Evolutionary conservation across 2,329 filamentous ascomycete genomes (phyloP).

Genomic region (Aspergillus phoenicis): DNA sequence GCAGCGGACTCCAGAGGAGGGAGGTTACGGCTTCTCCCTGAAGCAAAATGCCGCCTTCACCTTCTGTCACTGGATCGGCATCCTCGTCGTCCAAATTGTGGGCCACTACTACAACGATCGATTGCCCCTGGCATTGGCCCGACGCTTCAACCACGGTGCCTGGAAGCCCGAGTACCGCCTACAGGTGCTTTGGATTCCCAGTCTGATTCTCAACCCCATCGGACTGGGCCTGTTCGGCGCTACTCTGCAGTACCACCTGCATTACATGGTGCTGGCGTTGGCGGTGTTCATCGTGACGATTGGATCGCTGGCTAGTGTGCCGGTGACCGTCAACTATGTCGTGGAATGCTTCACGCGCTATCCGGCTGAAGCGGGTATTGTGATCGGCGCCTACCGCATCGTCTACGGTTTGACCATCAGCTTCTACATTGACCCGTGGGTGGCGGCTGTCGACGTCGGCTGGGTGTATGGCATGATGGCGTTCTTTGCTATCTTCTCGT

Average conservation of each 20-base stretch:
- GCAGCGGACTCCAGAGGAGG: conserved; percentile 37
- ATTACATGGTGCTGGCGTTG: conserved; percentile 42
- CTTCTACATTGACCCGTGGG: conserved; percentile 43
- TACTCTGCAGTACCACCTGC: conserved; percentile 40
- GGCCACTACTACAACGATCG: conserved; percentile 24
- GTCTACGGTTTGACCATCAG: conserved; percentile 37
- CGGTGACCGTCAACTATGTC: conserved; percentile 30
- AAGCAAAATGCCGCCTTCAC: conserved; percentile 44
- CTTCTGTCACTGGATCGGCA: conserved; percentile 47
- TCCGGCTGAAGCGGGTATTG: conserved; percentile 32
- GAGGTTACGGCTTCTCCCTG: conserved; percentile 49
- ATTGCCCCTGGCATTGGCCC: conserved; percentile 22
- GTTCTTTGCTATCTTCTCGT: conserved; percentile 31
- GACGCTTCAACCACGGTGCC: conserved; percentile 24
- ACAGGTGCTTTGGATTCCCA: conserved; percentile 30
- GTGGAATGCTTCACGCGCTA: conserved; percentile 40
- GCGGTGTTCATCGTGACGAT: conserved; percentile 42
- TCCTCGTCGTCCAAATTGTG: conserved; percentile 30
- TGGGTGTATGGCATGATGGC: conserved; percentile 46
- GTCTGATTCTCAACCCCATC: conserved; percentile 31
- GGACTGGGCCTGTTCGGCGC: conserved; percentile 43
- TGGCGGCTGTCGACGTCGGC: conserved; percentile 31
- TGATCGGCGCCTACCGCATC: conserved; percentile 29
- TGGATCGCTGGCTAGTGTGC: conserved; percentile 29
- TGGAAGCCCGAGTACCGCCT: conserved; percentile 48